These are phyloP conservation scores for Cercospora sesami DNA, from an alignment of 2,329 filamentous ascomycete genomes.

Conservation along the genomic window DNA sequence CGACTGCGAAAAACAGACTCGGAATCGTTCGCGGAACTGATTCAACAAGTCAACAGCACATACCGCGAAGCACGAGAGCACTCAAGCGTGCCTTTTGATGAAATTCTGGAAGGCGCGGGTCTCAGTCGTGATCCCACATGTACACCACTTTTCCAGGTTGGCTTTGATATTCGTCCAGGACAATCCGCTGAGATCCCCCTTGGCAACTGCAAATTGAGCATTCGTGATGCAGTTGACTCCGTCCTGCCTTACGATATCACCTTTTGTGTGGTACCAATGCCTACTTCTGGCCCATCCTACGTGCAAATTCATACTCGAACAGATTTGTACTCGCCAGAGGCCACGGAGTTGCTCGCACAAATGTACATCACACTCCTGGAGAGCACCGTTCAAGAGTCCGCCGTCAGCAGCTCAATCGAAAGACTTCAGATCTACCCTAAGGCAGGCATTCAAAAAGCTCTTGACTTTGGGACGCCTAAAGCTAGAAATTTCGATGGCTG, in stretches of 20 bases:
- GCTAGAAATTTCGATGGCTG: conserved; percentile 6
- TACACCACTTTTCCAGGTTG: conserved; percentile 42
- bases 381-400: conserved; percentile 7
- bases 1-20: conserved; percentile 25
- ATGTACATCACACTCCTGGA: conserved; percentile 22
- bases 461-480: conserved; percentile 14
- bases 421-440: conserved; percentile 17
- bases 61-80: conserved; percentile 31
- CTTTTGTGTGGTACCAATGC: conserved; percentile 23
- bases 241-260: conserved; percentile 21
- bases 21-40: conserved; percentile 12
- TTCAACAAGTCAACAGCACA: conserved; percentile 16
- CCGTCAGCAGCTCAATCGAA: conserved; percentile 4
- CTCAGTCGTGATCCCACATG: conserved; percentile 30
- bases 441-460: conserved; percentile 12
- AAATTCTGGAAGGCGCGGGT: conserved; percentile 37
- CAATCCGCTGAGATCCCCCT: conserved; percentile 17
- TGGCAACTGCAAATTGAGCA: conserved; percentile 19
- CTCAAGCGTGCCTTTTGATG: conserved; percentile 38
- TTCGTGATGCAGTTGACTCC: conserved; percentile 15
- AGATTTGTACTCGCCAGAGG: conserved; percentile 24
- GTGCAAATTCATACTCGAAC: conserved; percentile 19
- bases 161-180: conserved; percentile 35
- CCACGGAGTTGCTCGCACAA: conserved; percentile 18
- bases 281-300: conserved; percentile 17